Base-by-base conservation (phyloP, 192 early-diverging fungal genomes). In the Backusella tarrabulga region DNA sequence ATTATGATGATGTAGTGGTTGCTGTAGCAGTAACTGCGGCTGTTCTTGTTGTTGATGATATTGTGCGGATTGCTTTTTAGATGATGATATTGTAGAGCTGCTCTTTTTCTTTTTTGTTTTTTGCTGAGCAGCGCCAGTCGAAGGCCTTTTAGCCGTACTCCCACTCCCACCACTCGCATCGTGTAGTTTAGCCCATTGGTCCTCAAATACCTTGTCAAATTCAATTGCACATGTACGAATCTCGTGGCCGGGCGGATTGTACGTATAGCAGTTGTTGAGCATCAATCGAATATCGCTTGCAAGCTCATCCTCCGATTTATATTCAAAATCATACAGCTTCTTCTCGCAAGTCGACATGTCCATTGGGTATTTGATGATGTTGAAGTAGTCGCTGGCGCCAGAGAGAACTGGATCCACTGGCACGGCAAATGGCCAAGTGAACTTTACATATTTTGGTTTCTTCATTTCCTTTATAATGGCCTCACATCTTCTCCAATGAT, bases 401-500 rank as follows among this genome's bases (percentile, higher is more conserved):
- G 96, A 87, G 6, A 87, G 88, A 26, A 91, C 87, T 12, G 91
- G 92, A 78, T 98, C 96, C 40, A 99, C 97, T 1, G 98, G 96
- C 70, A 87, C 83, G 36, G 88, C 77, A 74, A 95, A 95, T 23
- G 91, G 92, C 80, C 80, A 82, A 46, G 44, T 75, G 6, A 74
- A 52, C 7, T 23, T 40, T 9, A 11, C 3, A 52, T 82, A 50
- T 29, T 78, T 74, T 11, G 34, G 54, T n/a, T 76, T 77, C 15
- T 69, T 74, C 77, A 82, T 46, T 60, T 82, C 80, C 69, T 82
- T 78, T 23, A 82, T 11, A 34, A 73, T 52, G 6, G 68, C 40
- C 40, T 75, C 67, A 42, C 80, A 82, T 54, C 76, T 54, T 44
- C 78, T 77, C 23, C 67, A 75, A 44, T 82, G 68, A 34, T 77